Percentiles rank a stretch among this genome's conserved stretches.
These are phyloP conservation scores for Sporisorium iseilematis-ciliati DNA, from an alignment of 1,284 basidiomycete species.

Conservation along the genomic window DNA sequence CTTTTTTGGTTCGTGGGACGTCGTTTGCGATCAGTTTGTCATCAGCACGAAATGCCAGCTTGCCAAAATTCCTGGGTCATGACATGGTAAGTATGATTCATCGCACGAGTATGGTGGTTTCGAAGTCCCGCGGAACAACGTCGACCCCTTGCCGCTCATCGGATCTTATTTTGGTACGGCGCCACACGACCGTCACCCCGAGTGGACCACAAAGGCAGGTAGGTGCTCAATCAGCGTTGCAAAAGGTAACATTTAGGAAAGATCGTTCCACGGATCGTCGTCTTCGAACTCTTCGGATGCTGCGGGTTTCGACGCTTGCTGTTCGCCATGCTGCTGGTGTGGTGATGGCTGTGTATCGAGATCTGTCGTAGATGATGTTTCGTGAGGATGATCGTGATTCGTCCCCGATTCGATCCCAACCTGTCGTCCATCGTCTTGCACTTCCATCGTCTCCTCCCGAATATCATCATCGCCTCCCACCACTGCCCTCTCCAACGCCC, in stretches of 20 bases:
- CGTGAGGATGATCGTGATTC: background rate
- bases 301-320: background rate
- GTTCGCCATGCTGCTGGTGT: background rate
- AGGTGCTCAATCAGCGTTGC: background rate
- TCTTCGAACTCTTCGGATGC: conserved; percentile 24
- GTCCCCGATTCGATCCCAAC: background rate
- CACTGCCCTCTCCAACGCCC: conserved; percentile 17
- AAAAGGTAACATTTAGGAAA: background rate
- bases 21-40: too few species aligned
- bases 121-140: too few species aligned
- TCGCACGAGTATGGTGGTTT: too few species aligned
- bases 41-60: too few species aligned
- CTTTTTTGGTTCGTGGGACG: too few species aligned
- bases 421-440: background rate
- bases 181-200: too few species aligned
- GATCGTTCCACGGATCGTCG: conserved; percentile 47
- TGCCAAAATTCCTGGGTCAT: too few species aligned
- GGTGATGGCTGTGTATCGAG: background rate
- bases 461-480: background rate
- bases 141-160: too few species aligned
- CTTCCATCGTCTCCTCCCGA: background rate
- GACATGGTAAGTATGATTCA: too few species aligned
- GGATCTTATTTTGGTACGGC: too few species aligned
- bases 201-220: too few species aligned
- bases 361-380: too few species aligned